Conservation (phyloP, 2,329 filamentous ascomycete genomes). For the Penicillium sclerotiorum region DNA sequence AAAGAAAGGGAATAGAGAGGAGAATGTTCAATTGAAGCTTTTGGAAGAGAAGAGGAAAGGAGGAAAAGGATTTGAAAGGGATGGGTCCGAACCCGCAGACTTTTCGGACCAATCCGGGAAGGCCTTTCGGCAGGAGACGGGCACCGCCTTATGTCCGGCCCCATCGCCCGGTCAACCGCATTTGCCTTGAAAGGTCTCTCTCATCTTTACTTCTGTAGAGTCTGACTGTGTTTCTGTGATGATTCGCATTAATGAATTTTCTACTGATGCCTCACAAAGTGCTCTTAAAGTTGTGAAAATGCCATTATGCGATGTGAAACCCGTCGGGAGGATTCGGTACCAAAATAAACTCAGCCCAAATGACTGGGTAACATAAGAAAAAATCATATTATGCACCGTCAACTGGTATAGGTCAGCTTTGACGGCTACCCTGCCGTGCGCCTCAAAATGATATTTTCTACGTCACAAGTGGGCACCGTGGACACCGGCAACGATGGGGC, state of each 20-base stretch:
- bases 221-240: neutral
- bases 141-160: slow-evolving; percentile 5
- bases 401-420: too few relatives aligned
- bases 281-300: too few relatives aligned
- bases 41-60: slow-evolving; percentile 18
- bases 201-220: neutral
- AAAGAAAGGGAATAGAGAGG: slow-evolving; percentile 9
- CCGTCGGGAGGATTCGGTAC: slow-evolving; percentile 1
- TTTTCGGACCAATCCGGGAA: slow-evolving; percentile 17
- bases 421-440: too few relatives aligned
- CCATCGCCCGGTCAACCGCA: slow-evolving; percentile 14
- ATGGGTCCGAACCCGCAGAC: slow-evolving; percentile 10
- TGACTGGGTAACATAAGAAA: neutral
- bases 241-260: too few relatives aligned
- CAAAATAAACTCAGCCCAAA: neutral
- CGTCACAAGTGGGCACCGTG: slow-evolving; percentile 26
- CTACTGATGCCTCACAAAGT: too few relatives aligned
- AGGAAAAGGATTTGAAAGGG: slow-evolving; percentile 19
- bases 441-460: slow-evolving; percentile 8
- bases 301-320: neutral
- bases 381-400: too few relatives aligned
- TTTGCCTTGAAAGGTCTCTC: neutral
- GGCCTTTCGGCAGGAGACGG: slow-evolving; percentile 11
- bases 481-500: slow-evolving; percentile 14
- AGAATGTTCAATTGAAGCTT: slow-evolving; percentile 13